phyloP scores from a whole-genome alignment of 805 yeast genomes.

The Lipomyces anomalus region DNA sequence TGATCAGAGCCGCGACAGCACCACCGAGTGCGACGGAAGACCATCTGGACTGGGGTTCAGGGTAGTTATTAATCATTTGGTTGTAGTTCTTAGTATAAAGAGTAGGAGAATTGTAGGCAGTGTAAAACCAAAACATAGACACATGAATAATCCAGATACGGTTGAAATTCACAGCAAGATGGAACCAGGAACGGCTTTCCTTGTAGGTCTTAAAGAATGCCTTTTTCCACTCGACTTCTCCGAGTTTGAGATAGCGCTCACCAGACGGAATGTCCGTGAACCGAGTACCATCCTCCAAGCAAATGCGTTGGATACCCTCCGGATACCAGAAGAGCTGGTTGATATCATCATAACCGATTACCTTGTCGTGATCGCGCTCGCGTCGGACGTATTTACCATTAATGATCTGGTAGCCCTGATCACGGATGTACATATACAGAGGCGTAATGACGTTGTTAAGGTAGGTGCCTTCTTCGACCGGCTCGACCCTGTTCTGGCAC shows the following conservation, averaged over 20 bases:
- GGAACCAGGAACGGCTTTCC: slow-evolving; percentile 97
- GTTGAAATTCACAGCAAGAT: slow-evolving; percentile 87
- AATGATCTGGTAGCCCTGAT: slow-evolving; percentile 56
- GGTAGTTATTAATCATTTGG: slow-evolving; percentile 77
- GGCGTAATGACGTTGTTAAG: slow-evolving; percentile 92
- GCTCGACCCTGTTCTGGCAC: slow-evolving; percentile 65
- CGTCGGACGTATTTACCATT: slow-evolving; percentile 56
- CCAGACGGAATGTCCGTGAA: slow-evolving; percentile 82
- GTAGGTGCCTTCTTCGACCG: slow-evolving; percentile 60
- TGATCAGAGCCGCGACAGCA: slow-evolving; percentile 72
- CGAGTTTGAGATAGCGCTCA: slow-evolving; percentile 83
- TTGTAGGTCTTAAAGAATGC: slow-evolving; percentile 94
- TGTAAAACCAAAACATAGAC: slow-evolving; percentile 88
- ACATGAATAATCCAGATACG: slow-evolving; percentile 97
- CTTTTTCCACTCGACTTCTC: slow-evolving; percentile 86
- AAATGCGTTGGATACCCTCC: slow-evolving; percentile 92
- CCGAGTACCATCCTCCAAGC: slow-evolving; percentile 86
- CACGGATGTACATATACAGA: slow-evolving; percentile 59
- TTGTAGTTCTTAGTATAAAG: slow-evolving; percentile 81
- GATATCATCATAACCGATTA: slow-evolving; percentile 88
- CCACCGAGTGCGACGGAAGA: slow-evolving; percentile 93
- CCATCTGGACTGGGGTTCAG: slow-evolving; percentile 89
- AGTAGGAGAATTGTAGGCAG: slow-evolving; percentile 87
- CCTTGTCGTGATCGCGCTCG: slow-evolving; percentile 61
- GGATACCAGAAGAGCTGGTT: slow-evolving; percentile 99